A percentile compares a stretch with the other conserved stretches of the same genome.
phyloP scores from a whole-genome alignment of 441 rosid species.

The Gossypium laxum region DNA sequence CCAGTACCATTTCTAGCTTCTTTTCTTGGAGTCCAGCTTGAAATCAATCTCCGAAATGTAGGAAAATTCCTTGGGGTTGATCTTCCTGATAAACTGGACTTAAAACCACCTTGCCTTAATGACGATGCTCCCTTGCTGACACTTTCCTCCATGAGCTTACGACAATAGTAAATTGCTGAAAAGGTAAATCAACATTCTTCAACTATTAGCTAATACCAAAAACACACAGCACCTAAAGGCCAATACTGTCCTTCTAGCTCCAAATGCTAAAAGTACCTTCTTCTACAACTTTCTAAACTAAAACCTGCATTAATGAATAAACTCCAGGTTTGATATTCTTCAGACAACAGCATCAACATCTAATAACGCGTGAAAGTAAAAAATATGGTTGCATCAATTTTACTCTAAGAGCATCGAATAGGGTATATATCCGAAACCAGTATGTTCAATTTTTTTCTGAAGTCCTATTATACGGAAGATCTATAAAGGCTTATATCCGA shows the following conservation, averaged over 20 bases:
- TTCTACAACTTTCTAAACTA: slow-evolving; percentile 2
- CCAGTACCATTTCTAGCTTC: slow-evolving; percentile 58
- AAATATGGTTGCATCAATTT: no score
- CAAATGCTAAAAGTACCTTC: not conserved
- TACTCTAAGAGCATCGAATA: no score
- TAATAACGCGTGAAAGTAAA: not conserved
- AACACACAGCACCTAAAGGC: slow-evolving; percentile 4
- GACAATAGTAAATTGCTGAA: slow-evolving; percentile 13
- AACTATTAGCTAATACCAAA: not conserved
- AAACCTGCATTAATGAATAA: slow-evolving; percentile 14
- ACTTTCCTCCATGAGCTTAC: slow-evolving; percentile 40
- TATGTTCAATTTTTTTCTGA: no score
- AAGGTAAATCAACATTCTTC: slow-evolving; percentile 15
- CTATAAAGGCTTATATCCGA: no score
- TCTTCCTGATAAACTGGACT: slow-evolving; percentile 60
- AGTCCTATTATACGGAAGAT: no score
- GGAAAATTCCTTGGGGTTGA: slow-evolving; percentile 71
- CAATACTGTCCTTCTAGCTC: not conserved
- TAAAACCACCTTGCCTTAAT: slow-evolving; percentile 44
- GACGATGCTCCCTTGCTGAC: slow-evolving; percentile 43
- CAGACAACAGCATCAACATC: not conserved
- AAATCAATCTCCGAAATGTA: slow-evolving; percentile 41
- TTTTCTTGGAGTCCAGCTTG: slow-evolving; percentile 70
- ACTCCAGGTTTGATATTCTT: not conserved
- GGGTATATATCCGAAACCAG: no score